Evolutionary conservation across 179 eudicot genomes (phyloP), one percentile per base, ranked within the genome.

Genomic region (Beta macrorhiza): DNA sequence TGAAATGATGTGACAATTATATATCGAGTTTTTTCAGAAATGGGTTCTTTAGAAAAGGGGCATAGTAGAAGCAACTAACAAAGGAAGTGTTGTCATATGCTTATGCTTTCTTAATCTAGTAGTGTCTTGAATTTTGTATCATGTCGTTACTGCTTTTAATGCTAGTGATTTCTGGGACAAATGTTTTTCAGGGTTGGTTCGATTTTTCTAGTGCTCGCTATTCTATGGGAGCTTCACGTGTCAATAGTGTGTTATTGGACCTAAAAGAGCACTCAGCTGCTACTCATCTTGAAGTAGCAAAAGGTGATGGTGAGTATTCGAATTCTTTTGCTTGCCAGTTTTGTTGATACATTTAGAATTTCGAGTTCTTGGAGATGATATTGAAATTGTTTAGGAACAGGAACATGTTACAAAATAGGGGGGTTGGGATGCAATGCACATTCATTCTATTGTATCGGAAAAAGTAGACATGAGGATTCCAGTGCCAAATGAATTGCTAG

Each of bases 181-280:
- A 20, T 76, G 17, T 14, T 14, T 80, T 64, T 80, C 84, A 94
- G 98, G 97, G 97, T 74, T 92, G 93, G 93, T 82, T 95, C 77
- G 94, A 93, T 44, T 87, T 95, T 78, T 91, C 97, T 0, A 84
- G 97, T 87, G 98, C 97, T 78, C 94, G 97, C 61, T 89, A 95
- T 83, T 91, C 97, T 15, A 92, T 93, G 97, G 98, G 98, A 78
- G 83, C 89, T 83, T 88, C 91, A 72, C 98, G 98, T 25, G 86
- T 95, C 80, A 93, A 84, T 79, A 87, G 89, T 65, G 87, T 86
- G 67, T 84, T 94, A 83, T 86, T 94, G 74, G 90, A 90, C 84
- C 96, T 91, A 77, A 93, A 93, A 76, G 76, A 85, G 78, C 97
- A 95, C 80, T 25, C 79, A 81, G 97, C 98, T 83, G 87, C 93